A percentile compares a stretch with the other conserved stretches of the same genome.
phyloP scores from a whole-genome alignment of 2,329 filamentous ascomycete species.

The Fusarium redolens region DNA sequence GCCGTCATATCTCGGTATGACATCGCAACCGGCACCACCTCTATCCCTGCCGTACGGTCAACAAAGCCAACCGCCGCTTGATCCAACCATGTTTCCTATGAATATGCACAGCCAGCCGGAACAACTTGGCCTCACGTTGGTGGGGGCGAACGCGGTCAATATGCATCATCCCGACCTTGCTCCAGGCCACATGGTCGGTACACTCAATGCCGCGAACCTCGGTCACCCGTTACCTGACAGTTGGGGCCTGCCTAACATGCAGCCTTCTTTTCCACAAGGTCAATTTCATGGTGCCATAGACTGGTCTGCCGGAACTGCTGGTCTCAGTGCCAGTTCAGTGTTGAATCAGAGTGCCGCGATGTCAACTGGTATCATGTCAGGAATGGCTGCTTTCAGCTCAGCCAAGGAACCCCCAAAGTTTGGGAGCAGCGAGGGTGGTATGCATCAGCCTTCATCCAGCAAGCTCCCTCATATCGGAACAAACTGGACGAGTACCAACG shows the following conservation, averaged over 20 bases:
- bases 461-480: slow-evolving; percentile 15
- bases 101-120: slow-evolving; percentile 38
- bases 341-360: slow-evolving; percentile 43
- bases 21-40: slow-evolving; percentile 34
- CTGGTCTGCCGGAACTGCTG: slow-evolving; percentile 45
- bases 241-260: slow-evolving; percentile 46
- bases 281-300: slow-evolving; percentile 45
- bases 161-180: slow-evolving; percentile 37
- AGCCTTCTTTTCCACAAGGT: slow-evolving; percentile 24
- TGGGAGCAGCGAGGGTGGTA: neutral
- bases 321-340: slow-evolving; percentile 47
- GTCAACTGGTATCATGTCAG: slow-evolving; percentile 43
- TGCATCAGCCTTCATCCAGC: neutral
- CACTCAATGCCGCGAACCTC: slow-evolving; percentile 43
- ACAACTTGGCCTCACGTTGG: slow-evolving; percentile 46
- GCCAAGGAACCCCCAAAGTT: slow-evolving; percentile 20
- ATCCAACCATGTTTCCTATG: slow-evolving; percentile 45
- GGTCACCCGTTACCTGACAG: slow-evolving; percentile 39
- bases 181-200: slow-evolving; percentile 12
- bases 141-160: slow-evolving; percentile 45
- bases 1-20: slow-evolving; percentile 43
- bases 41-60: slow-evolving; percentile 24
- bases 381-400: slow-evolving; percentile 18
- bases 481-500: slow-evolving; percentile 26
- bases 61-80: slow-evolving; percentile 39